Percentiles rank a stretch among this genome's conserved stretches.
These are phyloP conservation scores for Epichloe sylvatica DNA, from an alignment of 2,329 filamentous ascomycete species.

Conservation along the genomic window DNA sequence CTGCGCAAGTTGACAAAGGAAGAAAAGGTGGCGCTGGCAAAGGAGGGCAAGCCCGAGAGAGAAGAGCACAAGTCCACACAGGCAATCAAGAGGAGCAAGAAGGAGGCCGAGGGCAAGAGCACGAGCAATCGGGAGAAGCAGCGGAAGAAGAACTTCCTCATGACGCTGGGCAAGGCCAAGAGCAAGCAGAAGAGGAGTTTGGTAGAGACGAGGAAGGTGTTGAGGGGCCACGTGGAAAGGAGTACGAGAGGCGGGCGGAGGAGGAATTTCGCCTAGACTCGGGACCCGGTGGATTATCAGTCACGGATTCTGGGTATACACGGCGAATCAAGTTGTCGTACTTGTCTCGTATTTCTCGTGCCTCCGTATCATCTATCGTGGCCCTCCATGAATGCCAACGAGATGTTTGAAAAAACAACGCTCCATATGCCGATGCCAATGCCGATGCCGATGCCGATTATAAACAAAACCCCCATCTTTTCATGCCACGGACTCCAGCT, in stretches of 20 bases:
- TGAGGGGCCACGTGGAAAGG: slow-evolving; percentile 70
- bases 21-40: slow-evolving; percentile 71
- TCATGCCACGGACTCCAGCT: too few species aligned
- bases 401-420: too few species aligned
- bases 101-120: slow-evolving; percentile 80
- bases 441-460: too few species aligned
- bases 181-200: slow-evolving; percentile 90
- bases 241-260: slow-evolving; percentile 73
- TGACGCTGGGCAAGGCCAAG: slow-evolving; percentile 95
- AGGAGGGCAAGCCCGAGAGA: slow-evolving; percentile 65
- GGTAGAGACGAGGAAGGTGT: slow-evolving; percentile 65
- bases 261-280: slow-evolving; percentile 40
- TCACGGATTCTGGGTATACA: neutral
- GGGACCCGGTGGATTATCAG: too few species aligned
- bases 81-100: slow-evolving; percentile 73
- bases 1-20: slow-evolving; percentile 80
- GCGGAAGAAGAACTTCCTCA: slow-evolving; percentile 94
- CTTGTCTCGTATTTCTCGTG: too few species aligned
- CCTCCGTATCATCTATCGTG: too few species aligned
- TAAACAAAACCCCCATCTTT: too few species aligned
- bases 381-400: too few species aligned
- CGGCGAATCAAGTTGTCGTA: too few species aligned
- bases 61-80: slow-evolving; percentile 75
- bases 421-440: too few species aligned
- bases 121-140: slow-evolving; percentile 96